A percentile compares a stretch with the other conserved stretches of the same genome.
These are phyloP conservation scores for Epichloe gansuensis DNA, from an alignment of 2,329 filamentous ascomycete genomes.

Conservation along the genomic window DNA sequence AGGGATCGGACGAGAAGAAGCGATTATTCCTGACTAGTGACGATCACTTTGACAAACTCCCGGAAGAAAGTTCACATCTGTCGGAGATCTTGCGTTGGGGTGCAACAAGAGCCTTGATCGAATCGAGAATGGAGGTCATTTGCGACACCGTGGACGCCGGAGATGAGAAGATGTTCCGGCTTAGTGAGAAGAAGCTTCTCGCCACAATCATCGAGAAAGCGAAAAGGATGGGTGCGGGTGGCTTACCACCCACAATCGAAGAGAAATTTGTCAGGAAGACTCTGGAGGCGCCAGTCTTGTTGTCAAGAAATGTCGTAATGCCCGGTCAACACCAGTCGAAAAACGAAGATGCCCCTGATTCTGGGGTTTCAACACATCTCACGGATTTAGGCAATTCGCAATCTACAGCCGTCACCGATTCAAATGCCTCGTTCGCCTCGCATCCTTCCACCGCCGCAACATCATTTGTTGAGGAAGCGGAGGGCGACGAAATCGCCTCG, in stretches of 20 bases:
- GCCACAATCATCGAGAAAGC: constrained; percentile 58
- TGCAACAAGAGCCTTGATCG: constrained; percentile 38
- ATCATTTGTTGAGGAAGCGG: constrained; percentile 23
- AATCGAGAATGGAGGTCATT: constrained; percentile 52
- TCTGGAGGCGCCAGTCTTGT: constrained; percentile 63
- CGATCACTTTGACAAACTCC: constrained; percentile 56
- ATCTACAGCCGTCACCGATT: constrained; percentile 25
- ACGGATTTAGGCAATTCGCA: constrained; percentile 27
- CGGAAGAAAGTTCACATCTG: constrained; percentile 42
- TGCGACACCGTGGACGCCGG: constrained; percentile 77
- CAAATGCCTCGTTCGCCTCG: constrained; percentile 22
- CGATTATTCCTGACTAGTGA: constrained; percentile 56
- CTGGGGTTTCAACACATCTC: constrained; percentile 10
- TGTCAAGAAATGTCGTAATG: constrained; percentile 45
- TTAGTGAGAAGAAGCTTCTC: constrained; percentile 60
- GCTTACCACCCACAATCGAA: constrained; percentile 70
- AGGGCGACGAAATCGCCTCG: constrained; percentile 20
- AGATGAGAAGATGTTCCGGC: constrained; percentile 72
- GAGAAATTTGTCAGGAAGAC: constrained; percentile 67
- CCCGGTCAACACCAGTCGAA: constrained; percentile 6
- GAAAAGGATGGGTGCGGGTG: constrained; percentile 46
- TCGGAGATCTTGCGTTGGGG: constrained; percentile 39
- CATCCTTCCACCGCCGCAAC: constrained; percentile 33
- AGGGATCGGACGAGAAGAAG: constrained; percentile 35
- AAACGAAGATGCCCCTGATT: constrained; percentile 8